Base-by-base conservation (phyloP, 352 stramenopile genomes). In the Pythium coloratum region DNA sequence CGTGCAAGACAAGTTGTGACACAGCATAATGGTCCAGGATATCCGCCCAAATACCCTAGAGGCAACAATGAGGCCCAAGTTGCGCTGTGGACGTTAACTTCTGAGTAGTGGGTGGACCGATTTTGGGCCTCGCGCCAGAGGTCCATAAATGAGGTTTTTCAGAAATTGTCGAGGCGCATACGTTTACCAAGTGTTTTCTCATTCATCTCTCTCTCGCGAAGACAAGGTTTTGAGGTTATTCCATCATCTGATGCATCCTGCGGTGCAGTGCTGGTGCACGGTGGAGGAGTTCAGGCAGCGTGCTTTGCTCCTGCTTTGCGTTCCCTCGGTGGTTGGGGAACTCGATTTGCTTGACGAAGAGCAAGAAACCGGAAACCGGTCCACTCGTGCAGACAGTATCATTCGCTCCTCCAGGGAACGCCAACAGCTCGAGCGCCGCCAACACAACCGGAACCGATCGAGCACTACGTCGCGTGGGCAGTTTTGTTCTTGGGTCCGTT, bases 191-290 rank as follows among this genome's bases (percentile, higher is more conserved):
- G 56, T 16, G 51, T 53, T 30, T 50, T 32, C 34, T 9, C 13
- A 26, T 24, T 44, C 30, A 18, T 60, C 24, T 42, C 30, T 46
- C 18, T 18, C 14, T 16, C 50, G 8, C 28, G 12, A 12, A 18
- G 16, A 18, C 44, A 14, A 71, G 64, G 64, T 71, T 71, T 66
- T 66, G 46, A 58, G 64, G 57, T 71, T 61, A 66, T 66, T 62
- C 53, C n/a, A 24, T 28, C 5, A 28, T 59, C 26, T 26, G 18
- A 3, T 3, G 26, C 34, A 62, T 51, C 42, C 40, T 46, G 20
- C 20, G 49, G 24, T 59, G 32, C 46, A 56, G 54, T 67, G 51
- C 62, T 32, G 33, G 55, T 63, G 26, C 60, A 44, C 49, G 24
- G 47, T 33, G 46, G 33, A 54, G 62, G 54, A 69, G 55, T 63